Base-by-base conservation (phyloP, 805 yeast species). In the Yamadazyma laniorum region DNA sequence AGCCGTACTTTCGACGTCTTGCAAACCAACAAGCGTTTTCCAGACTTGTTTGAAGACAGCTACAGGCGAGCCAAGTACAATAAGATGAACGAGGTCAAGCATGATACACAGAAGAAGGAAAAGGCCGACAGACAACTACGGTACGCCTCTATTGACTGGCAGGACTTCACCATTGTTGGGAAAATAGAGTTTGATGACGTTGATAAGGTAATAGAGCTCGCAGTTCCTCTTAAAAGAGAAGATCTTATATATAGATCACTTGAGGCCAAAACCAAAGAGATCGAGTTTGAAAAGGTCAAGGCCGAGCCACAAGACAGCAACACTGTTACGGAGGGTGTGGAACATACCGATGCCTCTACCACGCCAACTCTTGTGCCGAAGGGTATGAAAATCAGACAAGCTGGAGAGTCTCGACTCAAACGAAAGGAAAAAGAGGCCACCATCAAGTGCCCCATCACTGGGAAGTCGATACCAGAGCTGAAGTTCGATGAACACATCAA, bases 91-190 rank as follows among this genome's bases (percentile, higher is more conserved):
- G 65, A 65, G 37, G 63, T 63, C 6, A 55, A 50, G 16, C 23
- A 36, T 3, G 49, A 42, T 58, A 45, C 44, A 4, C 69, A 49
- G 59, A 62, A 43, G 44, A 56, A 37, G 35, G 58, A 54, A 31
- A 47, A 56, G 31, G 71, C 75, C 27, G 71, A 70, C 40, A 46
- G 51, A 18, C 62, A 59, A 40, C 47, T 78, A 4, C 80, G 75
- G 29, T 86, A 73, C 60, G 87, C 90, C 0, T 75, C 84, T 7
- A 80, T 88, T 16, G 89, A 90, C 60, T 91, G 99, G 99, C 80
- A 81, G 39, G 86, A 85, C 45, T 91, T 90, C 53, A 68, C 72
- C 2, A 68, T 86, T 13, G 82, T 86, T 6, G 87, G 80, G 34
- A 78, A 82, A 2, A 68, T 89, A 11, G 79, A 72, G 34, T 82